Base-by-base conservation (phyloP, 257 asterid species). In the Scutellaria baicalensis region DNA sequence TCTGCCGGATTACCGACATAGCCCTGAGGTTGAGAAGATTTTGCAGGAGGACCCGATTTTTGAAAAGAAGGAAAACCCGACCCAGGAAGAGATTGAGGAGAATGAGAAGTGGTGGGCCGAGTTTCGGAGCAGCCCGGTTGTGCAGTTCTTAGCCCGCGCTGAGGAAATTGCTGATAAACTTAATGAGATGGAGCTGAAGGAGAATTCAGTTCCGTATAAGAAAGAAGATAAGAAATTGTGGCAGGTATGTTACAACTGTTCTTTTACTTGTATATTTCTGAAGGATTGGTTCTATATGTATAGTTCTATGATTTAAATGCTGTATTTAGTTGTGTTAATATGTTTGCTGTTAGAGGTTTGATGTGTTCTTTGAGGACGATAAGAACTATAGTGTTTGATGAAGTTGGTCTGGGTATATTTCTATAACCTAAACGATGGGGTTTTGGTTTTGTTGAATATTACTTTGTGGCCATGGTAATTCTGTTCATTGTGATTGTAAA, bases 151-250 rank as follows among this genome's bases (percentile, higher is more conserved):
- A 79, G 65, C 77, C 12, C 89, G 74, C 9, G 95, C 97, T 39
- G 96, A 91, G 84, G 89, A 83, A 77, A 89, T 94, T 73, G 87
- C 90, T 9, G 96, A 85, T 76, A 80, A 85, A 68, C 80, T 94
- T 49, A 89, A 91, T 70, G 96, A 91, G 72, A 73, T 81, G 54
- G 97, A 84, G 79, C 91, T 94, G n/a, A 8, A 77, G 79, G 84
- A 73, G 58, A 94, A 94, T 66, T 82, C 93, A 0, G 66, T 45
- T 40, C 99, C 99, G 12, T 91, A 78, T 76, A 59, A 79, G 80
- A 65, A 18, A 35, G 97, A 94, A 75, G 99, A 94, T 74, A 84
- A 80, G 79, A 82, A 91, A 70, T 47, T 81, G 13, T 94, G 97
- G 98, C 81, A 89, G 97, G 98, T 88, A 71, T 38, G 20, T 18